Conservation (phyloP, 2,329 filamentous ascomycete species). For the Domatiomyces globalis region DNA sequence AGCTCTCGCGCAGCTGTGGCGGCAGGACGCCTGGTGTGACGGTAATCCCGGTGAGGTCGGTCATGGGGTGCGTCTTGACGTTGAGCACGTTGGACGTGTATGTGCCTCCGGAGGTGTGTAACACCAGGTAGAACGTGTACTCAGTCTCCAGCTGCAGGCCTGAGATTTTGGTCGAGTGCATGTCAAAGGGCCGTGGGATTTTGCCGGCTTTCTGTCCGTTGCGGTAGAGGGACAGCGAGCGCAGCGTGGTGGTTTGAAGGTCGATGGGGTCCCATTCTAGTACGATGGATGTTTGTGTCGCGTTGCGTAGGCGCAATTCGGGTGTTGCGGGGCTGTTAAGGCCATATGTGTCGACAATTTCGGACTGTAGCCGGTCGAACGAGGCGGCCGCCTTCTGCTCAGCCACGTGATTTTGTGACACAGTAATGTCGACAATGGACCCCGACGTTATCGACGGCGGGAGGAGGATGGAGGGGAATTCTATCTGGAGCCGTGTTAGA, state of each 20-base stretch:
- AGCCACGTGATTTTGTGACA: constrained; percentile 68
- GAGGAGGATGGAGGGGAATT: constrained; percentile 94
- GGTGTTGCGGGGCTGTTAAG: constrained; percentile 62
- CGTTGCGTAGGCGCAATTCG: constrained; percentile 80
- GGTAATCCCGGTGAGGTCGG: constrained; percentile 86
- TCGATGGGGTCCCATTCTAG: constrained; percentile 96
- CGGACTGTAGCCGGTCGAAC: constrained; percentile 75
- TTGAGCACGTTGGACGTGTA: constrained; percentile 68
- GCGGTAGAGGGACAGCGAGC: constrained; percentile 79
- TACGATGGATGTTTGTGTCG: constrained; percentile 94
- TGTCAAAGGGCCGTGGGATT: constrained; percentile 74
- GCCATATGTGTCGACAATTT: constrained; percentile 78
- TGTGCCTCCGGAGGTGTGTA: constrained; percentile 81
- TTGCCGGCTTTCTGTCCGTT: constrained; percentile 95
- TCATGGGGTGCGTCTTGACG: constrained; percentile 96
- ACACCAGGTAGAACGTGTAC: constrained; percentile 84
- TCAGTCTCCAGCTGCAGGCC: constrained; percentile 92
- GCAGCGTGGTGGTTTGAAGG: constrained; percentile 79
- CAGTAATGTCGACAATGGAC: constrained; percentile 95
- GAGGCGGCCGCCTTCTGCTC: constrained; percentile 59
- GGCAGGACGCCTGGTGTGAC: constrained; percentile 83
- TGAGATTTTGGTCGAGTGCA: constrained; percentile 91
- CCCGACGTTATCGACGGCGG: constrained; percentile 90
- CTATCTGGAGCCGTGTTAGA: constrained; percentile 51
- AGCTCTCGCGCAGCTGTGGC: constrained; percentile 53